A percentile compares a stretch with the other conserved stretches of the same genome.
Evolutionary conservation across 805 yeast genomes (phyloP).

Genomic region (Metschnikowia corniflorae): DNA sequence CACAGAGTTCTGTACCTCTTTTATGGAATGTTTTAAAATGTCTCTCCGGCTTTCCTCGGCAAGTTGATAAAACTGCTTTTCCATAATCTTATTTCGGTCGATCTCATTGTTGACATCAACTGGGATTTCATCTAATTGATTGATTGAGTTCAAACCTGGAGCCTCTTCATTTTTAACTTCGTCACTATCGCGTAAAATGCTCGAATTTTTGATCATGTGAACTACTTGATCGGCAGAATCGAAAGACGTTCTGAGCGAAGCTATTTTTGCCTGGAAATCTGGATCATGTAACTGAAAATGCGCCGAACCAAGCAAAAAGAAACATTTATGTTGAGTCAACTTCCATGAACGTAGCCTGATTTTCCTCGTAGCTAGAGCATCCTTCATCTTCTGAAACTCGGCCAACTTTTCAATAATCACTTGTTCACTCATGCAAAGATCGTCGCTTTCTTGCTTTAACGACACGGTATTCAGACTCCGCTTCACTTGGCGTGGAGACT

Average conservation of each 20-base stretch:
- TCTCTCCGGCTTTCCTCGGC: slow-evolving; percentile 63
- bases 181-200: no score
- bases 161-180: no score
- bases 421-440: no score
- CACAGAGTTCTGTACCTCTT: slow-evolving; percentile 30
- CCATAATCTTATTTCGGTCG: slow-evolving; percentile 40
- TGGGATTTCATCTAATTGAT: background rate
- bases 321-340: slow-evolving; percentile 69
- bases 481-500: no score
- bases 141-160: no score
- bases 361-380: slow-evolving; percentile 22
- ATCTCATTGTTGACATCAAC: background rate
- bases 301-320: slow-evolving; percentile 73
- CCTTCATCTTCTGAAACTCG: slow-evolving; percentile 18
- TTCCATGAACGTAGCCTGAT: slow-evolving; percentile 45
- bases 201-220: slow-evolving; percentile 1
- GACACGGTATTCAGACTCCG: no score
- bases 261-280: slow-evolving; percentile 28
- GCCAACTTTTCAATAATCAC: slow-evolving; percentile 5
- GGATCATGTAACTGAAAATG: slow-evolving; percentile 52
- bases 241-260: slow-evolving; percentile 11
- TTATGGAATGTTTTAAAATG: slow-evolving; percentile 43
- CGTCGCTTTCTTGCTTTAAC: no score
- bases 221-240: slow-evolving; percentile 2
- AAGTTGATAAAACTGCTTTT: slow-evolving; percentile 48